Percentiles rank a stretch among this genome's conserved stretches.
phyloP scores from a whole-genome alignment of 768 basidiomycete species.

The Asterophora lycoperdoides region DNA sequence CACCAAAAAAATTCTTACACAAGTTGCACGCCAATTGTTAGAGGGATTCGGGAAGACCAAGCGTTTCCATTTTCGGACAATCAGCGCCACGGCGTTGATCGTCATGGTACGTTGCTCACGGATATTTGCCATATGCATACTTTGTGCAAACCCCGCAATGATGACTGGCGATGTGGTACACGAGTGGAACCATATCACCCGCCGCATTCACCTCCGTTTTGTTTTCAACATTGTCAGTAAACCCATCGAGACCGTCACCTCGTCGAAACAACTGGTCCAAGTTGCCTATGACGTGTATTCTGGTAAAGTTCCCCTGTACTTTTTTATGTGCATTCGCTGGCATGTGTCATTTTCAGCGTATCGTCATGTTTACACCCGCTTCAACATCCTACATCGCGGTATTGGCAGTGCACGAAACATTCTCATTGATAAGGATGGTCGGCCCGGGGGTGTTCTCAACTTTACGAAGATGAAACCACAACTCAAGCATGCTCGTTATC shows the following conservation, averaged over 20 bases:
- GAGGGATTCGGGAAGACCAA: too few relatives aligned
- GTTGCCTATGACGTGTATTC: conserved; percentile 20
- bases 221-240: conserved; percentile 15
- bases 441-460: conserved; percentile 12
- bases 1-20: too few relatives aligned
- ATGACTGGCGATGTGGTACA: too few relatives aligned
- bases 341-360: background rate
- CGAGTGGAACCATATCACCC: conserved; percentile 6
- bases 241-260: background rate
- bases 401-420: conserved; percentile 9
- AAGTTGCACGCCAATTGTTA: too few relatives aligned
- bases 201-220: conserved; percentile 20
- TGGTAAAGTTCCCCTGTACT: conserved; percentile 12
- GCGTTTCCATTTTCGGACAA: too few relatives aligned
- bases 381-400: too few relatives aligned
- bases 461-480: conserved; percentile 6
- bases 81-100: too few relatives aligned
- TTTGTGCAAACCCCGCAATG: too few relatives aligned
- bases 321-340: background rate
- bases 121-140: too few relatives aligned
- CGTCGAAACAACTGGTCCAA: conserved; percentile 18
- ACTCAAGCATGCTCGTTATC: background rate
- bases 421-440: conserved; percentile 5
- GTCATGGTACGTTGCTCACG: too few relatives aligned
- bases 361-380: conserved; percentile 7